phyloP scores from a whole-genome alignment of 345 rosid genomes.

The Euphorbia lathyris region DNA sequence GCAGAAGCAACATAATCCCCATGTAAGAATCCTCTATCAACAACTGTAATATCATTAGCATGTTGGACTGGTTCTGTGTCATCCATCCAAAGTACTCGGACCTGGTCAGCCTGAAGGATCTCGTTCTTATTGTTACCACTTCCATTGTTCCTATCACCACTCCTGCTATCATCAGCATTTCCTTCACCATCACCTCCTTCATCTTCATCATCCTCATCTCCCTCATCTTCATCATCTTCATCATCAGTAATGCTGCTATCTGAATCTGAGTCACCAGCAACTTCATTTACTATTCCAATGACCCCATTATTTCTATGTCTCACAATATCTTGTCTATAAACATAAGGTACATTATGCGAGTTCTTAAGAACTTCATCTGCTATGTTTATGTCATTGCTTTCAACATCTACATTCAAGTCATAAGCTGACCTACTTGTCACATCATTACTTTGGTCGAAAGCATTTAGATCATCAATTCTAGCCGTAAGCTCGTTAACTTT shows the following conservation, averaged over 20 bases:
- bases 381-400: constrained; percentile 24
- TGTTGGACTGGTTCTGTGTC: constrained; percentile 66
- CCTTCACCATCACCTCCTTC: constrained; percentile 34
- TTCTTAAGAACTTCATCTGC: constrained; percentile 29
- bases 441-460: constrained; percentile 26
- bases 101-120: constrained; percentile 65
- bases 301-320: constrained; percentile 47
- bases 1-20: constrained; percentile 90
- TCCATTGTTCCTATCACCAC: constrained; percentile 28
- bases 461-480: constrained; percentile 17
- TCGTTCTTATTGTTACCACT: constrained; percentile 43
- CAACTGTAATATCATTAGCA: constrained; percentile 51
- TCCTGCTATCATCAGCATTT: constrained; percentile 24
- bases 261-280: constrained; percentile 91
- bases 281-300: constrained; percentile 86
- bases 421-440: constrained; percentile 20
- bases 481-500: constrained; percentile 25
- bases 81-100: constrained; percentile 89
- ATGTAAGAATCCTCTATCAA: constrained; percentile 88
- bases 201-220: constrained; percentile 31
- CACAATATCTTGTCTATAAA: constrained; percentile 83
- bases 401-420: constrained; percentile 29
- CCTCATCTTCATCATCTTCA: constrained; percentile 40
- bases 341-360: constrained; percentile 37
- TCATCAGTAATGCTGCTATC: constrained; percentile 65